Base-by-base conservation (phyloP, 139 green algal genomes). In the Chlorella ohadii region DNA sequence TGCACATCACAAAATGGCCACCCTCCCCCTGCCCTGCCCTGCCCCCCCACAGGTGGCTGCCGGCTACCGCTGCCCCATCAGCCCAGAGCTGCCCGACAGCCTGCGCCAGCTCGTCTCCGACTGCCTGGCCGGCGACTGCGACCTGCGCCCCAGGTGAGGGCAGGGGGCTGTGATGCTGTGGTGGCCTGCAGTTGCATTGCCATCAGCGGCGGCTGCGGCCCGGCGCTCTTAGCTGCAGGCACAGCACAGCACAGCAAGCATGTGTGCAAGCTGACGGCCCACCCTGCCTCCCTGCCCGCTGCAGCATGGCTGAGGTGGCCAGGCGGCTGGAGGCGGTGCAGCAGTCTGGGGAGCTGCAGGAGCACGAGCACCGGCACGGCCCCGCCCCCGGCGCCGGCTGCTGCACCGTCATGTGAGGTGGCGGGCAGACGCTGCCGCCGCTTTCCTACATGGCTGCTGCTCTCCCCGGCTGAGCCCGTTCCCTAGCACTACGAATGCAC, bases 381-480 rank as follows among this genome's bases (percentile, higher is more conserved):
- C 67, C 67, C 4, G n/a, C 31, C 11, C 11, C 31, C 3, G 17
- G 3, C 13, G 67, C 67, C 36, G 67, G 34, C 67, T 74, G 67
- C 67, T 74, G 67, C 67, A 74, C 67, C 36, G 20, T 74, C 67
- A 74, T 74, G 67, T 74, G 67, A 68, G 23, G 63, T 13, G 7
- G 27, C 28, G 25, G 28, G 63, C 63, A 19, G 28, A 9, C 59
- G 20, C 59, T 31, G 59, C 59, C 59, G 59, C 59, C 59, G 44
- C 7, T 51, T 51, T 6, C 44, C 44, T 51, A 51, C 44, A 6
- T 51, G 6, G 44, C 51, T 59, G 51, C 22, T 59, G 12, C 15
- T 59, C 12, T 59, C 22, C 11, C 44, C 44, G 44, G 7, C 44
- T 55, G 44, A 6, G 7, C 44, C 6, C 44, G 12, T 23, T 59